A percentile compares a stretch with the other conserved stretches of the same genome.
phyloP scores from a whole-genome alignment of 352 stramenopile species.

The Peronosclerospora sorghi region DNA sequence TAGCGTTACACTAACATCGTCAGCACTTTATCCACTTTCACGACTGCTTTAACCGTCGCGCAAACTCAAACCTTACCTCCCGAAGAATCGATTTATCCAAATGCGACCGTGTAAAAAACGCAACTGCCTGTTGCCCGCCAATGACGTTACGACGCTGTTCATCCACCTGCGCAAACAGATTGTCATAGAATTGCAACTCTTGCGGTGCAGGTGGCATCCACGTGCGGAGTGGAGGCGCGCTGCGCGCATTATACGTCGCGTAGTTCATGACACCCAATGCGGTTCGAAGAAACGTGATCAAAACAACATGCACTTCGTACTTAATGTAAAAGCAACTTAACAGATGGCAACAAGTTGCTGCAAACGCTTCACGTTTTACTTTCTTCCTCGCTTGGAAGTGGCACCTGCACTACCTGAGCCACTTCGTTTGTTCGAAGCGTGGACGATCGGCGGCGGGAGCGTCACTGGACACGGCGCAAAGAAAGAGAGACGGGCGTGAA shows the following conservation, averaged over 20 bases:
- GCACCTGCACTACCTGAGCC: constrained; percentile 1
- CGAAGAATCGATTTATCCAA: constrained; percentile 75
- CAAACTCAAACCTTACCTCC: constrained; percentile 38
- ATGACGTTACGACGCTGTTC: constrained; percentile 73
- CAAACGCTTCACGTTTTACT: background rate
- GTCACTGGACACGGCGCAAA: constrained; percentile 21
- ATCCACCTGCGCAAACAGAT: constrained; percentile 87
- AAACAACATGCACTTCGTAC: constrained; percentile 3
- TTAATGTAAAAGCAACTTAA: constrained; percentile 6
- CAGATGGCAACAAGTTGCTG: constrained; percentile 9
- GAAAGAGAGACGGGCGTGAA: background rate
- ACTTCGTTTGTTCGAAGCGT: constrained; percentile 17
- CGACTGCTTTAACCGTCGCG: background rate
- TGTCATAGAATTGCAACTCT: constrained; percentile 85
- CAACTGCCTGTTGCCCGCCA: constrained; percentile 80
- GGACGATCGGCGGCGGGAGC: constrained; percentile 29
- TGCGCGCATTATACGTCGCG: background rate
- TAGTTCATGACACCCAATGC: constrained; percentile 13
- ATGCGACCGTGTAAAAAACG: constrained; percentile 89
- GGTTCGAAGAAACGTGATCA: no score
- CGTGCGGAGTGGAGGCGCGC: constrained; percentile 15
- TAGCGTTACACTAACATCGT: constrained; percentile 10
- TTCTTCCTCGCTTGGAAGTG: background rate
- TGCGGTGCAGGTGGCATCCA: constrained; percentile 48
- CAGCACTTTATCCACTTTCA: background rate